A percentile compares a stretch with the other conserved stretches of the same genome.
Evolutionary conservation across 2,329 filamentous ascomycete genomes (phyloP).

Genomic region (Fusarium sp.): DNA sequence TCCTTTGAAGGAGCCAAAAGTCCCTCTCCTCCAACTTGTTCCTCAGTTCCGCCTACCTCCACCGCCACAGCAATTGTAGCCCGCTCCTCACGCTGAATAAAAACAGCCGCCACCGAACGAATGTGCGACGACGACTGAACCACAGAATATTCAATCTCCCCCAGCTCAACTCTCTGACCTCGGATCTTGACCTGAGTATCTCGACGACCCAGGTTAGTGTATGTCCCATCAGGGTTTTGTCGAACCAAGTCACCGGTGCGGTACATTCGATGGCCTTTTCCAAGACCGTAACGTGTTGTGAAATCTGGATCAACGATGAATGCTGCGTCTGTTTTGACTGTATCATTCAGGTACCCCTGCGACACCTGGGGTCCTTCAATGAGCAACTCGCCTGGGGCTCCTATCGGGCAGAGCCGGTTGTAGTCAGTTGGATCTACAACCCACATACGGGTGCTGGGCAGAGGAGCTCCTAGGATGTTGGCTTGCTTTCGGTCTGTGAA

Average conservation of each 20-base stretch:
- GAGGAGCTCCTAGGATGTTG: background rate
- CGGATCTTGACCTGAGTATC: slow-evolving; percentile 4
- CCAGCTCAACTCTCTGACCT: slow-evolving; percentile 8
- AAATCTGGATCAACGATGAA: background rate
- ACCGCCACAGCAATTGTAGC: background rate
- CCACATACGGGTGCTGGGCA: background rate
- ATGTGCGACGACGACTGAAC: background rate
- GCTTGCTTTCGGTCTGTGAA: background rate
- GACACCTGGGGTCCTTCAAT: slow-evolving; percentile 11
- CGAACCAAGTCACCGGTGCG: slow-evolving; percentile 3
- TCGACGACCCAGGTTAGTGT: background rate
- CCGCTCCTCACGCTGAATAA: background rate
- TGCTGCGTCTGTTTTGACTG: background rate
- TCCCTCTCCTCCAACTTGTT: background rate
- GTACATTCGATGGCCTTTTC: background rate
- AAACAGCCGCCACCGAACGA: background rate
- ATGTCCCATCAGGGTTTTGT: slow-evolving; percentile 1
- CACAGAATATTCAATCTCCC: slow-evolving; percentile 11
- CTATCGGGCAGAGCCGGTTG: background rate
- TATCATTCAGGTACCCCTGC: slow-evolving; percentile 1
- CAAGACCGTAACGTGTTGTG: background rate
- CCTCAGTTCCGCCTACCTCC: background rate
- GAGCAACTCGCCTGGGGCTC: slow-evolving; percentile 5
- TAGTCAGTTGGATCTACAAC: background rate
- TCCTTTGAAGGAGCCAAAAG: background rate